Base-by-base conservation (phyloP, 2,329 filamentous ascomycete genomes). In the Nemania sp. region DNA sequence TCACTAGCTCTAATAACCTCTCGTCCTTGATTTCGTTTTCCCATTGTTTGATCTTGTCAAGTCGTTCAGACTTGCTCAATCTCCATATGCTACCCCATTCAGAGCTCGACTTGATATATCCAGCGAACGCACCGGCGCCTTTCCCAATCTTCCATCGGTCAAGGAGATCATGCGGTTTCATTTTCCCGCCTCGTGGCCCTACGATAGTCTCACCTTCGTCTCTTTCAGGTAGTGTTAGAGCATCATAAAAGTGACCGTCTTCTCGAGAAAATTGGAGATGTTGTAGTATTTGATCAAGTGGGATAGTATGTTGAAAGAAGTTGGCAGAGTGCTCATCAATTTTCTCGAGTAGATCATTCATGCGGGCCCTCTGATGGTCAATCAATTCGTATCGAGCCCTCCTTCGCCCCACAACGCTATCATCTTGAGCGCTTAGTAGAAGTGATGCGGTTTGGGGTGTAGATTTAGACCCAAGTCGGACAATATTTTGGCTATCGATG, bases 391-490 rank as follows among this genome's bases (percentile, higher is more conserved):
- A 59, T 18, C 72, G 67, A 8, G 67, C 64, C 26, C 35, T 69
- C 11, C 57, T 54, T 35, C 29, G 62, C 8, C 18, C 35, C 7
- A 38, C 3, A 3, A 20, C 41, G 35, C 26, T 38, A 68, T 0
- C 67, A 55, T 1, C 84, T 67, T 73, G 73, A 3, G 32, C 29
- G 41, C 29, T 70, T 8, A 74, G 43, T 0, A 66, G 81, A 0
- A 92, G 77, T 0, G 71, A 57, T 1, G 80, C 79, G 0, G 89
- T 92, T 3, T 77, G 76, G 0, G 73, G 27, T 0, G 84, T 88
- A 0, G 74, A 86, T 68, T 92, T 92, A 0, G 84, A 85, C 0
- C 91, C 91, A 0, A 93, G 80, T 0, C 92, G 85, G 0, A 91
- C 85, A 63, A 93, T 90, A 0, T 72, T 43, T 0, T 74, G 53